Evolutionary conservation across 2,329 filamentous ascomycete species (phyloP), one percentile per base, ranked within the genome.

Genomic region (Rhynchosporium graminicola): DNA sequence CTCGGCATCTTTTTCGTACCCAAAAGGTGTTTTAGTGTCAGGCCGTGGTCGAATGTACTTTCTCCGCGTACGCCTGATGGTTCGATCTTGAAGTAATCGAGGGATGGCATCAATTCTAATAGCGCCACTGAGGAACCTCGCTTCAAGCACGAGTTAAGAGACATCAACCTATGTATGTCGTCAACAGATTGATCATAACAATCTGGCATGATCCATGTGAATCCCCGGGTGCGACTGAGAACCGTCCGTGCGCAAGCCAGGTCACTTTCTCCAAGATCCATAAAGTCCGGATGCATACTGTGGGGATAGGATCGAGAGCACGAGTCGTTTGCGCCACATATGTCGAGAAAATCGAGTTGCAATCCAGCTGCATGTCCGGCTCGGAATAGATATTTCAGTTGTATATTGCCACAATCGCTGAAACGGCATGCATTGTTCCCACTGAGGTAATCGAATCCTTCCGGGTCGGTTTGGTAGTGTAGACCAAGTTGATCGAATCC

Each of bases 401-500:
- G 50, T 6, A 54, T 40, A 9, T n/a, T 31, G 3, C 50, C 50
- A 13, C 50, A 54, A 15, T 54, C 50, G 12, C 10, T n/a, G n/a
- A 54, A 54, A 8, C 50, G 50, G 33, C 50, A 54, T 6, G 50
- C 50, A 4, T 54, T 54, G 9, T 31, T 26, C 33, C 50, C 50
- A 54, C 40, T n/a, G 50, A 54, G 33, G n/a, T 54, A 40, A 20
- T 28, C 38, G 33, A 54, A 54, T 8, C 50, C 50, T 40, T 54
- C 50, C 2, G 50, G 50, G 33, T 54, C 33, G n/a, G 50, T 54
- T 40, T 10, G 4, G n/a, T 54, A 54, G 1, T 54, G n/a, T 28
- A 54, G 50, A 8, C 50, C 50, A 15, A 54, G 50, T 40, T 40
- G 50, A 1, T 40, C 9, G 33, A 54, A 54, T 9, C 50, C 50